Percentiles rank a stretch among this genome's conserved stretches.
phyloP scores from a whole-genome alignment of 202 grass and related monocot species.

The Panicum hallii region DNA sequence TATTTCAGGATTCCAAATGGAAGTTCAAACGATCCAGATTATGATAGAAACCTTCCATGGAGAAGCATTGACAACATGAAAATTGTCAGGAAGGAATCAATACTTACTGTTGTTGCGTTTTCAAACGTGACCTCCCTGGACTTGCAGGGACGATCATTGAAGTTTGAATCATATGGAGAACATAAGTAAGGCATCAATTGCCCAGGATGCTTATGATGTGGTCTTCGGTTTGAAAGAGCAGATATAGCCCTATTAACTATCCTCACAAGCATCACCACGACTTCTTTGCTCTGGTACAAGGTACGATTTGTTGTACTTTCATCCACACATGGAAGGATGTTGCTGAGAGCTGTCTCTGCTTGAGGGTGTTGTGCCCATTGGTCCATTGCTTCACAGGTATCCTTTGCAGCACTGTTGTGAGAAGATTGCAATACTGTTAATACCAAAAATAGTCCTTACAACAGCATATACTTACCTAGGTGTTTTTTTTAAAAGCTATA shows the following conservation, averaged over 20 bases:
- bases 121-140: slow-evolving; percentile 71
- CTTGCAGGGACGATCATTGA: slow-evolving; percentile 66
- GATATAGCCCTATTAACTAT: slow-evolving; percentile 86
- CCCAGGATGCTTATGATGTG: slow-evolving; percentile 69
- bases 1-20: background rate
- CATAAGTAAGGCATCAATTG: slow-evolving; percentile 79
- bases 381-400: slow-evolving; percentile 88
- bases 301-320: slow-evolving; percentile 84
- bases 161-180: slow-evolving; percentile 73
- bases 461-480: background rate
- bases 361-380: slow-evolving; percentile 86
- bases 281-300: slow-evolving; percentile 87
- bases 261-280: slow-evolving; percentile 70
- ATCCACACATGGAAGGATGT: slow-evolving; percentile 88
- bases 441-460: slow-evolving; percentile 1
- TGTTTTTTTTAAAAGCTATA: background rate
- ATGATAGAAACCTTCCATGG: background rate
- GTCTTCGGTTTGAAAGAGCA: slow-evolving; percentile 56
- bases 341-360: slow-evolving; percentile 87
- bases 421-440: slow-evolving; percentile 14
- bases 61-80: background rate
- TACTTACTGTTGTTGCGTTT: slow-evolving; percentile 73
- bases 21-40: background rate
- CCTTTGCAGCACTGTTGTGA: slow-evolving; percentile 64
- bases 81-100: background rate